Percentiles rank a stretch among this genome's conserved stretches.
Evolutionary conservation across 805 yeast genomes (phyloP).

Genomic region (Yueomyces sinensis): DNA sequence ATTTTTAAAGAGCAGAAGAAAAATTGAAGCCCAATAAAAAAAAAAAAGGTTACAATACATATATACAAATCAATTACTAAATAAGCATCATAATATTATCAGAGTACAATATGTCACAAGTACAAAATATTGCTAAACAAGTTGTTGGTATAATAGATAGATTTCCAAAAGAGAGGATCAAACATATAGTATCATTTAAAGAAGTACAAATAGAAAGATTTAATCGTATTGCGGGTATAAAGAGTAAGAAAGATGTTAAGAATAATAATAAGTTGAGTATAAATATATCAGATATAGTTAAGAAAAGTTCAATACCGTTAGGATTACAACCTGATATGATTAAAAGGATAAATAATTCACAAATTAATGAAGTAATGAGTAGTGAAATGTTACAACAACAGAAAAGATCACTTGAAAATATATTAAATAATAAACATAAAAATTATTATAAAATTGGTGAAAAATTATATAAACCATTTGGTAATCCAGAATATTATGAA

Average conservation of each 20-base stretch:
- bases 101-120: background rate
- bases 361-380: constrained; percentile 37
- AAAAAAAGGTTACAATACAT: too few relatives aligned
- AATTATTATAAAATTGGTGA: constrained; percentile 52
- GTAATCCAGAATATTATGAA: constrained; percentile 68
- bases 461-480: constrained; percentile 64
- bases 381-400: constrained; percentile 39
- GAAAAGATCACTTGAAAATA: constrained; percentile 40
- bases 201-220: constrained; percentile 49
- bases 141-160: constrained; percentile 45
- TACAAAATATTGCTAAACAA: constrained; percentile 28
- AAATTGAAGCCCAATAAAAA: too few relatives aligned
- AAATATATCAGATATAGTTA: constrained; percentile 27
- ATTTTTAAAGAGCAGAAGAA: too few relatives aligned
- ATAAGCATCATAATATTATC: too few relatives aligned
- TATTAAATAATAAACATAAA: constrained; percentile 48
- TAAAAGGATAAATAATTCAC: constrained; percentile 28
- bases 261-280: constrained; percentile 29
- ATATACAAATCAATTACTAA: too few relatives aligned
- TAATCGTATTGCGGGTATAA: constrained; percentile 37
- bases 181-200: constrained; percentile 59
- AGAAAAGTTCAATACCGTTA: constrained; percentile 26
- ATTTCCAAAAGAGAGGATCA: constrained; percentile 56
- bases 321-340: constrained; percentile 37
- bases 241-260: constrained; percentile 20